Percentiles rank a stretch among this genome's conserved stretches.
Evolutionary conservation across 345 rosid species (phyloP).

Genomic region (Bretschneidera sinensis): DNA sequence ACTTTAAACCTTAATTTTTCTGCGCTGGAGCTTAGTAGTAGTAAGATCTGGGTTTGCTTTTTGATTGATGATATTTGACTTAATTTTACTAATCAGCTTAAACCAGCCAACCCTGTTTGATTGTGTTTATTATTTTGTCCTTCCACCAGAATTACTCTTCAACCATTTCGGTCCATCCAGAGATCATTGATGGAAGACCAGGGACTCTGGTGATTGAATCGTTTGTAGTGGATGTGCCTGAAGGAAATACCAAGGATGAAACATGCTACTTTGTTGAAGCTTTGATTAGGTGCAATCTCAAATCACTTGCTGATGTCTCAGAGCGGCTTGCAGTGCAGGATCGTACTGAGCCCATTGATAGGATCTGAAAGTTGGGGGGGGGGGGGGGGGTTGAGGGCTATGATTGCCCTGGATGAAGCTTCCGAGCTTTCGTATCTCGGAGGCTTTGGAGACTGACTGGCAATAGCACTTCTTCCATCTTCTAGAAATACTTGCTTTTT

Average conservation of each 20-base stretch:
- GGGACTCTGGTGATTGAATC: constrained; percentile 88
- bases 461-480: no score
- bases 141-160: constrained; percentile 86
- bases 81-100: no score
- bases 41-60: not conserved
- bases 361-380: constrained; percentile 25
- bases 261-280: constrained; percentile 96
- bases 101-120: no score
- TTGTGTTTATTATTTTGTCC: not conserved
- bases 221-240: constrained; percentile 87
- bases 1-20: no score
- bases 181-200: constrained; percentile 75
- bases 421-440: constrained; percentile 26
- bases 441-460: constrained; percentile 49
- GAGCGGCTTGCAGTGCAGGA: constrained; percentile 80
- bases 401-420: constrained; percentile 51
- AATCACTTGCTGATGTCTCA: constrained; percentile 81
- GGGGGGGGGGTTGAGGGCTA: no score
- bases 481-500: no score
- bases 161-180: constrained; percentile 81
- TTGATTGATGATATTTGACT: no score
- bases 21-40: not conserved
- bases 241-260: constrained; percentile 93
- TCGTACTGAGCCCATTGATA: constrained; percentile 49
- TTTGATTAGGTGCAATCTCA: constrained; percentile 84